Evolutionary conservation across 129 eudicot species (phyloP).

Genomic region (Daucus carota): DNA sequence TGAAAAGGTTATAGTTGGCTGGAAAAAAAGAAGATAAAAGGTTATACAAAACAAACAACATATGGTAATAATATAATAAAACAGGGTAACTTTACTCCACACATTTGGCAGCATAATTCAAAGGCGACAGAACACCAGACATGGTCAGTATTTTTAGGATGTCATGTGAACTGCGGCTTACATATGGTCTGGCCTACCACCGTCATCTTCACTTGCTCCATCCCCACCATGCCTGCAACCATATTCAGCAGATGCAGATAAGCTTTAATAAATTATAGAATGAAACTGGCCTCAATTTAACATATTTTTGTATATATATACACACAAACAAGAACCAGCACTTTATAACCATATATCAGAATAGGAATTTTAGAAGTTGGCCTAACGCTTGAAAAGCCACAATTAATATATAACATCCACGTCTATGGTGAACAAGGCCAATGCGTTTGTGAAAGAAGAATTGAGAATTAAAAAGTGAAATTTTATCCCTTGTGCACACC

Average conservation of each 20-base stretch:
- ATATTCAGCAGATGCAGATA: background rate
- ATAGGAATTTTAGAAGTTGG: too few species aligned
- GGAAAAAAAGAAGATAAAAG: background rate
- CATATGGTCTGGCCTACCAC: conserved; percentile 5
- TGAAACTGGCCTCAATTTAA: background rate
- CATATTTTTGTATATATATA: background rate
- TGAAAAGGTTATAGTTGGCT: background rate
- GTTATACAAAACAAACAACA: background rate
- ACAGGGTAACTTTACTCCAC: background rate
- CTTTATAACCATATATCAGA: too few species aligned
- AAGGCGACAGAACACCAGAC: background rate
- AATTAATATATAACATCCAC: too few species aligned
- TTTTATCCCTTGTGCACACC: too few species aligned
- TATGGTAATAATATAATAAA: background rate
- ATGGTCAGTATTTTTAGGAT: background rate
- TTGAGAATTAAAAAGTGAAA: too few species aligned
- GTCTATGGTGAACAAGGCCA: too few species aligned
- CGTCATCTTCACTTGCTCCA: background rate
- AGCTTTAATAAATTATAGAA: background rate
- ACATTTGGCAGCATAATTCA: background rate
- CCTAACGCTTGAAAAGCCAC: too few species aligned
- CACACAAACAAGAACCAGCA: background rate
- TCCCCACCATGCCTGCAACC: conserved; percentile 6
- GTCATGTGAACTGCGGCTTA: background rate
- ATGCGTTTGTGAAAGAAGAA: too few species aligned